A percentile compares a stretch with the other conserved stretches of the same genome.
These are phyloP conservation scores for Aspergillus ochraceus DNA, from an alignment of 2,329 filamentous ascomycete genomes.

Conservation along the genomic window DNA sequence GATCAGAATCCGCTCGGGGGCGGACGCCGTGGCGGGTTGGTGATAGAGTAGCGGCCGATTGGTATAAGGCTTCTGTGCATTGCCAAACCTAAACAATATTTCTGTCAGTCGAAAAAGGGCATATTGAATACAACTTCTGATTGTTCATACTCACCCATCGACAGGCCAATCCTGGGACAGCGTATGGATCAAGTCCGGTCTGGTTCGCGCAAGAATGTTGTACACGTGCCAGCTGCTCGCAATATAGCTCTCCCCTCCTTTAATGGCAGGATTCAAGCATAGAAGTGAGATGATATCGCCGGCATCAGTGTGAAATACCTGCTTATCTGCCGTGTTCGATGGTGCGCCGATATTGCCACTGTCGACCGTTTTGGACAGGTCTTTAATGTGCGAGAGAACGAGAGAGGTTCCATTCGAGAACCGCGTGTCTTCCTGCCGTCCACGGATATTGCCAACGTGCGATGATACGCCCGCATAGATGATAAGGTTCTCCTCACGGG, in stretches of 20 bases:
- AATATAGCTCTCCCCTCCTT: slow-evolving; percentile 51
- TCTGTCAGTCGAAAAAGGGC: too few species aligned
- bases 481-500: slow-evolving; percentile 34
- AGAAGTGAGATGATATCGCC: slow-evolving; percentile 53
- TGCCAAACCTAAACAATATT: background rate
- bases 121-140: too few species aligned
- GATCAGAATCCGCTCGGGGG: slow-evolving; percentile 55
- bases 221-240: slow-evolving; percentile 52
- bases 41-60: slow-evolving; percentile 45
- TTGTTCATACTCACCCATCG: background rate
- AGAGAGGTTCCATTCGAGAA: slow-evolving; percentile 34
- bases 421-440: slow-evolving; percentile 41
- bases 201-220: slow-evolving; percentile 47
- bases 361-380: slow-evolving; percentile 43
- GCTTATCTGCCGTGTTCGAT: slow-evolving; percentile 25
- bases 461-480: slow-evolving; percentile 47
- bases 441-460: slow-evolving; percentile 41
- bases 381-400: slow-evolving; percentile 62
- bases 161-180: background rate
- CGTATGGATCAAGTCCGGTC: background rate
- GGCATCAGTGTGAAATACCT: slow-evolving; percentile 55
- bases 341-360: slow-evolving; percentile 16
- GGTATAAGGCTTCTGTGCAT: background rate
- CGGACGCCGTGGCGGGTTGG: slow-evolving; percentile 46
- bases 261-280: slow-evolving; percentile 40